Conservation (phyloP, 352 stramenopile genomes). For the Globisporangium barbulae region DNA sequence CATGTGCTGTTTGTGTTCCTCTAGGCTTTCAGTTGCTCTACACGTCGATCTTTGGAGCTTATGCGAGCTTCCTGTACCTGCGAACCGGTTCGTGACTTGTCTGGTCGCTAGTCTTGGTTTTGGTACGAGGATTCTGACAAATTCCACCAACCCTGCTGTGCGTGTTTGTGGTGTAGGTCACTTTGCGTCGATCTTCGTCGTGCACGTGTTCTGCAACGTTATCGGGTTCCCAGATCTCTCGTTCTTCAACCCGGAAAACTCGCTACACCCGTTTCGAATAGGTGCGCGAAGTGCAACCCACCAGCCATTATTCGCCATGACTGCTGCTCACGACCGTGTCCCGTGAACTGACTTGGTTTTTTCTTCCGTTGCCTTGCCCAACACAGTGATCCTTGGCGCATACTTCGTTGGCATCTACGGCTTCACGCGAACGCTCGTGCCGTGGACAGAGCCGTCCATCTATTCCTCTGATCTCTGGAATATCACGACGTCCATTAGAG, state of each 20-base stretch:
- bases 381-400: constrained; percentile 69
- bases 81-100: constrained; percentile 59
- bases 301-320: constrained; percentile 4
- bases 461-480: constrained; percentile 85
- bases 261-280: constrained; percentile 74
- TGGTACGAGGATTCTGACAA: neutral
- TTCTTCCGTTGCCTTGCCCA: neutral
- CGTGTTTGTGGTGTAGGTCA: constrained; percentile 41
- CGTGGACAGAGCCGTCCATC: constrained; percentile 72
- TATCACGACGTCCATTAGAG: constrained; percentile 47
- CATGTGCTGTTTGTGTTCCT: neutral
- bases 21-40: constrained; percentile 94
- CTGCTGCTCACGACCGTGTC: neutral
- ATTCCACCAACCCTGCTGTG: constrained; percentile 1
- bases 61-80: constrained; percentile 92
- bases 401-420: constrained; percentile 85
- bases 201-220: constrained; percentile 95
- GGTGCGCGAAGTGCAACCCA: constrained; percentile 33
- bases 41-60: constrained; percentile 95
- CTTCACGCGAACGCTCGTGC: constrained; percentile 73
- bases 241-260: constrained; percentile 78
- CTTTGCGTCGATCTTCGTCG: constrained; percentile 85
- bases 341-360: neutral
- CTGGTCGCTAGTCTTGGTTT: no score
- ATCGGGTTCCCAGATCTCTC: constrained; percentile 92